These are phyloP conservation scores for Coccomyxa subellipsoidea DNA, from an alignment of 163 green algal species.

Conservation along the genomic window DNA sequence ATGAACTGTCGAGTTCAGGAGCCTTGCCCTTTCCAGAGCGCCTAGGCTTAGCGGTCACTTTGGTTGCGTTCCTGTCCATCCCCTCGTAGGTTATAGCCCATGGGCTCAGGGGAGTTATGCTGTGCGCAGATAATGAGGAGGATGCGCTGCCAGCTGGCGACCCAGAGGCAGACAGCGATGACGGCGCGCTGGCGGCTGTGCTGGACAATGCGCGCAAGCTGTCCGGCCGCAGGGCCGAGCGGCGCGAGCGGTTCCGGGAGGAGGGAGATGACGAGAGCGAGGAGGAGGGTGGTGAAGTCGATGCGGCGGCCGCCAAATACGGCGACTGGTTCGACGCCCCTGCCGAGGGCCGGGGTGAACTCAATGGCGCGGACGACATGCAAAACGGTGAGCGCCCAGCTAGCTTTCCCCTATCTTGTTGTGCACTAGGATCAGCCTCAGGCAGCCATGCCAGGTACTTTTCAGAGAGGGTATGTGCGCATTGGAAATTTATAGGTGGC, in stretches of 20 bases:
- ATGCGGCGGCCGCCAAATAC: slow-evolving; percentile 41
- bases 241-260: background rate
- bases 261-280: slow-evolving; percentile 3
- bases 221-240: background rate
- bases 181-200: slow-evolving; percentile 44
- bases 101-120: too few species aligned
- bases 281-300: slow-evolving; percentile 3
- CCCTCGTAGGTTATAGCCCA: too few species aligned
- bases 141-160: background rate
- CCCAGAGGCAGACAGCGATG: slow-evolving; percentile 10
- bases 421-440: too few species aligned
- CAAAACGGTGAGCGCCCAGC: background rate
- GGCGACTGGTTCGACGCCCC: slow-evolving; percentile 27
- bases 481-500: too few species aligned
- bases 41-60: too few species aligned
- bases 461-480: too few species aligned
- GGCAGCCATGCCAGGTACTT: too few species aligned
- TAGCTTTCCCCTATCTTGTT: too few species aligned
- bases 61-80: too few species aligned
- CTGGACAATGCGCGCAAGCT: slow-evolving; percentile 27
- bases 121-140: background rate
- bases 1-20: too few species aligned
- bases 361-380: background rate
- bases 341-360: background rate
- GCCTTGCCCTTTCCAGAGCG: too few species aligned